Evolutionary conservation across 768 basidiomycete genomes (phyloP), one percentile per base, ranked within the genome.

Genomic region (Rhodotorula graminis): DNA sequence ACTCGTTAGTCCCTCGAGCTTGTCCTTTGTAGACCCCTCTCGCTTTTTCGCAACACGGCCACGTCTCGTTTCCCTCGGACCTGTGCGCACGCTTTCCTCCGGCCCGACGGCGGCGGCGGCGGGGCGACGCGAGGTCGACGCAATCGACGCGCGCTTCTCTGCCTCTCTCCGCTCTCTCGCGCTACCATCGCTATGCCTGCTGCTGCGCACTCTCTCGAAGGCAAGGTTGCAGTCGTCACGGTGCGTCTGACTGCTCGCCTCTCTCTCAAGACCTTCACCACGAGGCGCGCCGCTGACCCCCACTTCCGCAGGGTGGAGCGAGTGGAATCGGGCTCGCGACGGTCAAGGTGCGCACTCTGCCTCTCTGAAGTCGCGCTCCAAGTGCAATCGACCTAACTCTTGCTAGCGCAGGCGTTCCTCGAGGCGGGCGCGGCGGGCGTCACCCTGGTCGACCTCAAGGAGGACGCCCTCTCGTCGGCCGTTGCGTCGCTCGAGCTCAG

Each of bases 171-270:
- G 3, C 40, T 14, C 23, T 3, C 19, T 21, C 57, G 33, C 56
- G 11, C 23, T 14, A 14, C 9, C 6, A 46, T 14, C 2, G 15
- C 12, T 14, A 46, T 23, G 16, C 16, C 40, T 25, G 56, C 40
- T 27, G 6, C 58, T 11, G 40, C 58, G 6, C 23, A 11, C 58
- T n/a, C 58, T 7, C 47, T 67, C 15, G 42, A 27, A 15, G 67
- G 61, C 18, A 61, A 68, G 29, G 67, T 68, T 9, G 60, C 60
- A 0, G 44, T 68, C 47, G 61, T 68, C 50, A 68, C 67, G 1
- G 61, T 62, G 31, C 61, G 61, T 14, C 10, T 0, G 16, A 9
- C 4, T 59, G 40, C 37, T 4, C 18, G 8, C 40, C 40, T 21
- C 18, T 6, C 11, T 37, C 9, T 33, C 16, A 10, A 27, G 19